Evolutionary conservation across 192 early-diverging fungal genomes (phyloP).

Genomic region (Linnemannia schmuckeri): DNA sequence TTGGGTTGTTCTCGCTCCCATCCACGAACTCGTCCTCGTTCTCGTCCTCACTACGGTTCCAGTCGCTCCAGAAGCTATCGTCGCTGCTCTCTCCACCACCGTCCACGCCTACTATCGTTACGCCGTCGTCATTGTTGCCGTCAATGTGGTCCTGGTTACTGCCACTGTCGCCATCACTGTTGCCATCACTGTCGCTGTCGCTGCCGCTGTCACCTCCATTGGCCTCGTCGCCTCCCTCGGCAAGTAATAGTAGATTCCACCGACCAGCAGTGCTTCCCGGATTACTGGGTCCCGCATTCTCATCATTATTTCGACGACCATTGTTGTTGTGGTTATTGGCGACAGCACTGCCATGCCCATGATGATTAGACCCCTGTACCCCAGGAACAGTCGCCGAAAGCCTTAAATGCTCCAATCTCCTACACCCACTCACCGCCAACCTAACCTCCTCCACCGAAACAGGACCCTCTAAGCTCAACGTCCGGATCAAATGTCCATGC

Average conservation of each 20-base stretch:
- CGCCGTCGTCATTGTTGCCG: not conserved
- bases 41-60: not conserved
- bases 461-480: not conserved
- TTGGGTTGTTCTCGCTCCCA: not conserved
- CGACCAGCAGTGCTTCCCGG: not conserved
- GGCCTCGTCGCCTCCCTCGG: not conserved
- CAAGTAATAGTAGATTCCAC: not conserved
- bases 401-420: not conserved
- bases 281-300: not conserved
- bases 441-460: not conserved
- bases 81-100: conserved; percentile 1
- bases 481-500: conserved; percentile 11
- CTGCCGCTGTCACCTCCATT: not conserved
- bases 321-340: not conserved
- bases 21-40: not conserved
- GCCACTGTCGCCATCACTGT: not conserved
- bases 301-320: not conserved
- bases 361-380: too few species aligned
- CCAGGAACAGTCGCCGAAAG: not conserved
- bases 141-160: not conserved
- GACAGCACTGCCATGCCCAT: too few species aligned
- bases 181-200: not conserved
- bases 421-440: not conserved
- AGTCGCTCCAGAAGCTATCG: not conserved
- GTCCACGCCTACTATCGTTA: not conserved